phyloP scores from a whole-genome alignment of 192 early-diverging fungal species.

The Entomortierella beljakovae region DNA sequence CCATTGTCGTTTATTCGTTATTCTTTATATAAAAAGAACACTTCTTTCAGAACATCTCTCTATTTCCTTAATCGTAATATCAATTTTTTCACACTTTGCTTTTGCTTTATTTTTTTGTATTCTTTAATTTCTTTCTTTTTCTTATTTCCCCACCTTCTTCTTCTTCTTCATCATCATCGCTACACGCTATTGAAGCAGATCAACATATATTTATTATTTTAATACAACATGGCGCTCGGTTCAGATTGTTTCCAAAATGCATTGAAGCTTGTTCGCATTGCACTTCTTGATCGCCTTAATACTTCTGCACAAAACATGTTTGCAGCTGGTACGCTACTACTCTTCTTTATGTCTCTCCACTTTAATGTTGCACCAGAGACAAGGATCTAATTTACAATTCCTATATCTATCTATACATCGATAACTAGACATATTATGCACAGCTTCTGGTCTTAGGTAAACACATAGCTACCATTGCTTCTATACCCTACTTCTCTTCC shows the following conservation, averaged over 20 bases:
- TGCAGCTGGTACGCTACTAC: conserved; percentile 21
- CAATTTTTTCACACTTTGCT: neutral
- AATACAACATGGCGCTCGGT: neutral
- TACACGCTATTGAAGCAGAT: neutral
- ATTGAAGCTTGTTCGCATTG: conserved; percentile 1
- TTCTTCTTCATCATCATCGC: neutral
- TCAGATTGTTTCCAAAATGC: neutral
- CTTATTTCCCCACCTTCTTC: neutral
- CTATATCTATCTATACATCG: too few species aligned
- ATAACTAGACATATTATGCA: too few species aligned
- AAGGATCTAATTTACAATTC: too few species aligned
- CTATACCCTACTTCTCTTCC: too few species aligned
- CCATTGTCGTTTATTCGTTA: neutral
- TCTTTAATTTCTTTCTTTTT: neutral
- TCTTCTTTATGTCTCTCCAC: neutral
- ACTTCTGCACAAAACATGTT: conserved; percentile 25
- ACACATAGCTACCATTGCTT: too few species aligned
- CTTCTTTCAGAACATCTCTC: neutral
- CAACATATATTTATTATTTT: too few species aligned
- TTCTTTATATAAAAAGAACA: neutral
- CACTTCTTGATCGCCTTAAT: conserved; percentile 20
- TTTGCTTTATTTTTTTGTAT: too few species aligned
- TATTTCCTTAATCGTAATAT: neutral
- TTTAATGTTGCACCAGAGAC: too few species aligned
- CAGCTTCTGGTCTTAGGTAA: too few species aligned